phyloP scores from a whole-genome alignment of 2,329 filamentous ascomycete species.

The Microascus cirrosus region DNA sequence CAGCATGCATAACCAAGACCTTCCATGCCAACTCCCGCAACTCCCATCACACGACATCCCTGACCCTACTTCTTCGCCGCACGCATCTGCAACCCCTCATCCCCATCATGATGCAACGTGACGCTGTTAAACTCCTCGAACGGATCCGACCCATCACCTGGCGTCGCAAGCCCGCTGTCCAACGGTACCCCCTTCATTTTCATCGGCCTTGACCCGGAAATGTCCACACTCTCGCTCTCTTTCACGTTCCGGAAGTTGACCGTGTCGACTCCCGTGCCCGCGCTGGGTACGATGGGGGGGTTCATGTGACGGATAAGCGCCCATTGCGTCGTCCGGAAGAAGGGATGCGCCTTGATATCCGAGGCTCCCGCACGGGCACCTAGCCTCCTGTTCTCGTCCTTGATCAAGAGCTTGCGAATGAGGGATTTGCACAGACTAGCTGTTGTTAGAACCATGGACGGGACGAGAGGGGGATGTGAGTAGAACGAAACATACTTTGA shows the following conservation, averaged over 20 bases:
- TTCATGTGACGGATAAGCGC: constrained; percentile 95
- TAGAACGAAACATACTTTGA: constrained; percentile 61
- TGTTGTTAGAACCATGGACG: constrained; percentile 6
- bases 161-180: constrained; percentile 76
- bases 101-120: constrained; percentile 90
- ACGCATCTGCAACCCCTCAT: constrained; percentile 42
- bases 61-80: neutral
- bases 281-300: constrained; percentile 88
- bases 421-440: constrained; percentile 85
- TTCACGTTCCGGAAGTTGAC: constrained; percentile 98
- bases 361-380: constrained; percentile 91
- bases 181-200: constrained; percentile 67
- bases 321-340: constrained; percentile 95
- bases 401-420: constrained; percentile 93
- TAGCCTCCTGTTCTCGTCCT: constrained; percentile 87
- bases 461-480: neutral
- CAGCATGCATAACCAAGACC: neutral
- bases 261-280: constrained; percentile 83
- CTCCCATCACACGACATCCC: neutral
- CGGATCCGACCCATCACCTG: constrained; percentile 75
- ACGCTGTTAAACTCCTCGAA: constrained; percentile 99
- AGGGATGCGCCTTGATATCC: constrained; percentile 91
- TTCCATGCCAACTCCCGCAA: neutral
- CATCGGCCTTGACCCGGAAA: constrained; percentile 47
- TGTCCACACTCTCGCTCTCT: constrained; percentile 90